phyloP scores from a whole-genome alignment of 139 green algal genomes.

The Edaphochlamys debaryana region DNA sequence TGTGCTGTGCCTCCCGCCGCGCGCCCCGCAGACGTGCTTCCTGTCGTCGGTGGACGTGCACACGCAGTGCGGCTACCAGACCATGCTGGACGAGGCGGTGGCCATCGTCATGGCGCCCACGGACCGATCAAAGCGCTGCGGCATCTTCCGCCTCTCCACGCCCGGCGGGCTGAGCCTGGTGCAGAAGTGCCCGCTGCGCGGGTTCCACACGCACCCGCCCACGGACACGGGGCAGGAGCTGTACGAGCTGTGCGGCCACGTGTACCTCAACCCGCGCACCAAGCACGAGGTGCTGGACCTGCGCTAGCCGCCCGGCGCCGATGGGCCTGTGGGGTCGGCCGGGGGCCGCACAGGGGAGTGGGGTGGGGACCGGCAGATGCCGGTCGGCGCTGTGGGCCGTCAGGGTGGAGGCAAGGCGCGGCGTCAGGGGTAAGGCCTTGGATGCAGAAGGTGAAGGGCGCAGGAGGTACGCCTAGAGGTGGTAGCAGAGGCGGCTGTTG shows the following conservation, averaged over 20 bases:
- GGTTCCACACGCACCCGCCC: conserved; percentile 90
- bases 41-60: conserved; percentile 95
- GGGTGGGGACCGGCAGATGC: too few species aligned
- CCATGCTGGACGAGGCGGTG: conserved; percentile 93
- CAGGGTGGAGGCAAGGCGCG: too few species aligned
- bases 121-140: conserved; percentile 72
- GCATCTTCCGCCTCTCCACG: conserved; percentile 93
- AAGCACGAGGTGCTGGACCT: conserved; percentile 90
- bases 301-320: conserved; percentile 41
- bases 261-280: conserved; percentile 86
- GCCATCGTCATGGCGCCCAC: conserved; percentile 96
- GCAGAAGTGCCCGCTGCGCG: conserved; percentile 84
- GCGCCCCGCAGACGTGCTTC: conserved; percentile 87
- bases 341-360: neutral
- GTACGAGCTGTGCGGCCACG: conserved; percentile 94
- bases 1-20: too few species aligned
- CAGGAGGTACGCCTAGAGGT: too few species aligned
- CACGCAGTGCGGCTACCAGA: conserved; percentile 93
- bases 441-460: too few species aligned
- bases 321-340: neutral
- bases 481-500: too few species aligned
- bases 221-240: conserved; percentile 83
- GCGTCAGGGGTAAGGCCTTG: too few species aligned
- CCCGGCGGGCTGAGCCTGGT: conserved; percentile 89
- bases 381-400: too few species aligned